Base-by-base conservation (phyloP, 306 rosid genomes). In the Sindora glabra region DNA sequence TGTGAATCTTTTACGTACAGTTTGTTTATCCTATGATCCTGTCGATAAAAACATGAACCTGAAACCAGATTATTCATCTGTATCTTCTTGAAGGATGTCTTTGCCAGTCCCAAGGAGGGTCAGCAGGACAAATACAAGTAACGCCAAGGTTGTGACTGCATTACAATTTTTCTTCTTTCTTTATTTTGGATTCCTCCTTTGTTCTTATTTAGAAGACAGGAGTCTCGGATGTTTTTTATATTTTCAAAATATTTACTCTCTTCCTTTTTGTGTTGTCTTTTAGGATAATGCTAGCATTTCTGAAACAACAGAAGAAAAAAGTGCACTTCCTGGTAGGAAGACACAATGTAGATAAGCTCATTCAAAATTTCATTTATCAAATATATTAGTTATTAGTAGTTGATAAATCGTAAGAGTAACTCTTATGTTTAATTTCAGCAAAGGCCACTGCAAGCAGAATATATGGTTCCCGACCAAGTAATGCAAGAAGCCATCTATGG, bases 81-180 rank as follows among this genome's bases (percentile, higher is more conserved):
- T 46, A 65, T 67, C 51, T 73, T 53, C 74, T 60, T 79, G 79
- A 74, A 85, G 95, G 86, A 79, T 64, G 62, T 91, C 97, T 61
- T 74, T 91, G 53, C 87, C 95, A 1, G 78, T 79, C 40, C 67
- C 74, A 26, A 81, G 79, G 77, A 72, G 56, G 80, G 81, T 67
- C 64, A 69, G 49, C 67, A 70, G 68, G 56, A 75, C 54, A 56
- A 74, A 61, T 65, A 38, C 56, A 14, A 75, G 62, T 63, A 81
- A 53, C 50, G 46, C 54, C 22, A 81, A 87, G 96, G 92, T 87
- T 36, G 55, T 50, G 23, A 19, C 59, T n/a, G 50, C 27, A 10
- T 53, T 33, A 13, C 17, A 62, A 10, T 59, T 42, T 50, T 8
- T 48, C 8, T 2, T 0, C 55, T 1, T 42, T 57, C 45, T 15